Base-by-base conservation (phyloP, 2,329 filamentous ascomycete genomes). In the Nemania bipapillata region DNA sequence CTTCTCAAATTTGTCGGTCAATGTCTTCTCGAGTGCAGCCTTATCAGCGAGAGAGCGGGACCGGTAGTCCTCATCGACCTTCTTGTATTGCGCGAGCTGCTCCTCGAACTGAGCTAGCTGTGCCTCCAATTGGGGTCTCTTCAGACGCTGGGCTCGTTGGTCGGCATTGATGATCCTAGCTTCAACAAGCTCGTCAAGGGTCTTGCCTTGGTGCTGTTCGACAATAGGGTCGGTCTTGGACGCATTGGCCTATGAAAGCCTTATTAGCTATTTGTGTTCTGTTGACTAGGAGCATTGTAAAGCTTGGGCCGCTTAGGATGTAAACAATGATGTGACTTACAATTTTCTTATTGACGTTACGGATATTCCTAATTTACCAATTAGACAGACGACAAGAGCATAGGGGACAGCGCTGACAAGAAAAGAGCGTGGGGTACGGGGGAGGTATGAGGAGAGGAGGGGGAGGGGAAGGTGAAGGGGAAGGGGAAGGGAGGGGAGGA, bases 281-380 rank as follows among this genome's bases (percentile, higher is more conserved):
- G 42, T 9, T 12, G 24, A 47, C 30, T 11, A 28, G 15, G 22
- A 35, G 55, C 5, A 11, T 40, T 11, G 8, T 58, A 59, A 40
- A 62, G 7, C 45, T 62, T 37, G 32, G 11, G 26, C 49, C 54
- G 17, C 15, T 28, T 15, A 20, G 20, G 30, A 30, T 58, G 12
- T 7, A 30, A 5, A 28, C 15, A 4, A 32, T 26, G 7, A 49
- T 53, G 80, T 37, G 63, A 84, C 92, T 83, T 83, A 97, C 93
- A 77, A 98, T 90, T 84, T 97, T 97, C 88, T 97, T 98, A 85
- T 90, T 92, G 77, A 96, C 84, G 81, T 96, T 97, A 78, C 95
- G 94, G 76, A 97, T 92, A 81, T 89, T 93, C 86, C 94, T 97
- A 74, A 26, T 12, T 53, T 54, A 30, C 47, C 30, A 22, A 68